Evolutionary conservation across 2,329 filamentous ascomycete genomes (phyloP).

Genomic region (Penicillium brasilianum): DNA sequence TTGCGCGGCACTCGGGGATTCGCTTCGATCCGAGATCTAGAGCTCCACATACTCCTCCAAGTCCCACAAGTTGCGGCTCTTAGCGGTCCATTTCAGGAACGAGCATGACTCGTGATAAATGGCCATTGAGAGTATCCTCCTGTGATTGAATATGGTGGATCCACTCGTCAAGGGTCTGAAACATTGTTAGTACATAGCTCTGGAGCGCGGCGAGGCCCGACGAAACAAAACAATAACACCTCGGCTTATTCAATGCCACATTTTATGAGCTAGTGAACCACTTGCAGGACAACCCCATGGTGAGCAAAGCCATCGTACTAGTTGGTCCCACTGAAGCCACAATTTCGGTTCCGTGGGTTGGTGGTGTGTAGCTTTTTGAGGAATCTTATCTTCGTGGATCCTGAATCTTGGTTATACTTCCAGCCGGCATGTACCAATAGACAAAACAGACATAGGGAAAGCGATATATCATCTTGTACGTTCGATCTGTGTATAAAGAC

Average conservation of each 20-base stretch:
- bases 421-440: background rate
- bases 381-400: background rate
- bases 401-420: background rate
- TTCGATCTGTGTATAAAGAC: background rate
- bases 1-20: background rate
- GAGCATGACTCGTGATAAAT: background rate
- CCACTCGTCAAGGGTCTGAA: background rate
- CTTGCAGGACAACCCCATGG: too few species aligned
- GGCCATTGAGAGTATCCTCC: background rate
- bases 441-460: background rate
- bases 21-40: background rate
- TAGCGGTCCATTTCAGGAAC: background rate
- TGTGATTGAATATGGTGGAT: background rate
- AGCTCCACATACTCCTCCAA: background rate
- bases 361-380: too few species aligned
- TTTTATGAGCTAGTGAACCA: too few species aligned
- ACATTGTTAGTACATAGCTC: background rate
- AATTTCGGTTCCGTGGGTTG: background rate
- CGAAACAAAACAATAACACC: background rate
- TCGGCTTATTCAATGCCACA: background rate
- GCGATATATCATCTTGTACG: background rate
- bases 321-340: background rate
- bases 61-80: background rate
- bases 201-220: background rate
- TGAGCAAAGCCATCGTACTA: background rate